phyloP scores from a whole-genome alignment of 257 asterid genomes.

The Petunia axillaris region DNA sequence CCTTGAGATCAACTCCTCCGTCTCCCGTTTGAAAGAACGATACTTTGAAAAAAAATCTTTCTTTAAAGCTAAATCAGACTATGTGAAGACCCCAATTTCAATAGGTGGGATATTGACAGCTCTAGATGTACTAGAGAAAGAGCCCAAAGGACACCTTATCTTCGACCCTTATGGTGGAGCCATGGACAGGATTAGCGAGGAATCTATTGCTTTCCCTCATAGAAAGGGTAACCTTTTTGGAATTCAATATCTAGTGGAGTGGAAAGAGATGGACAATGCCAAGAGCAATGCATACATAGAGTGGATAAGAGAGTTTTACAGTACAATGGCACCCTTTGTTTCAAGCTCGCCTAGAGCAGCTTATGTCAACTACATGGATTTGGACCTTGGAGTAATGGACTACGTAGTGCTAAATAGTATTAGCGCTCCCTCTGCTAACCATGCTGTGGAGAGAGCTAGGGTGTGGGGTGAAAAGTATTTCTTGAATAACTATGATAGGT shows the following conservation, averaged over 20 bases:
- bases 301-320: slow-evolving; percentile 67
- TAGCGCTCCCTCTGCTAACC: slow-evolving; percentile 20
- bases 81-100: slow-evolving; percentile 51
- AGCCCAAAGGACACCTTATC: slow-evolving; percentile 66
- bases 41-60: slow-evolving; percentile 42
- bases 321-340: slow-evolving; percentile 53
- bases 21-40: slow-evolving; percentile 48
- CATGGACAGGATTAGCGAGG: slow-evolving; percentile 53
- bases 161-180: slow-evolving; percentile 78
- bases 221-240: slow-evolving; percentile 66
- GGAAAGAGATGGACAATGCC: slow-evolving; percentile 42
- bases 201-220: slow-evolving; percentile 74
- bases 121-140: slow-evolving; percentile 44
- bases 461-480: slow-evolving; percentile 76
- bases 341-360: slow-evolving; percentile 66
- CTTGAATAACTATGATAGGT: slow-evolving; percentile 67
- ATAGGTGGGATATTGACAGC: slow-evolving; percentile 35
- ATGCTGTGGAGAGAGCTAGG: slow-evolving; percentile 62
- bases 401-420: background rate
- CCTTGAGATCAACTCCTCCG: slow-evolving; percentile 26
- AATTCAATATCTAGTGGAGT: slow-evolving; percentile 66
- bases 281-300: slow-evolving; percentile 42
- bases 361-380: slow-evolving; percentile 75
- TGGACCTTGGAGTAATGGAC: slow-evolving; percentile 66
- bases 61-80: slow-evolving; percentile 80